Conservation (phyloP, 345 rosid species). For the Lepidium africanum region DNA sequence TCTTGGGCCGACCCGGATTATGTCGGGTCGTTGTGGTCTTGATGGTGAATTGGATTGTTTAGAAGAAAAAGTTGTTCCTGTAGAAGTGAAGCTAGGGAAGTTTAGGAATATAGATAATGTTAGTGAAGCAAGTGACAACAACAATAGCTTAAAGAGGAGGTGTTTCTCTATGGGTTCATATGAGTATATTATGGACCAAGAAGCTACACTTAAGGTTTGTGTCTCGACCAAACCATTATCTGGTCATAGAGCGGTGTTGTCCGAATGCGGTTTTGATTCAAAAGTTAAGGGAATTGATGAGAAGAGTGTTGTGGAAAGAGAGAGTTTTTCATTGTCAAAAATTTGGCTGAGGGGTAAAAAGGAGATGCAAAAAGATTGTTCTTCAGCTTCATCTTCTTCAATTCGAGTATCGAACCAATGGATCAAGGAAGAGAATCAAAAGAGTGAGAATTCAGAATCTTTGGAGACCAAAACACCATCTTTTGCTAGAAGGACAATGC, state of each 20-base stretch:
- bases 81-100: slow-evolving; percentile 68
- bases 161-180: slow-evolving; percentile 46
- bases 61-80: slow-evolving; percentile 61
- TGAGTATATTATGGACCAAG: slow-evolving; percentile 52
- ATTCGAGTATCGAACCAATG: not conserved
- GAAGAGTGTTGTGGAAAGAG: slow-evolving; percentile 54
- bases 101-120: slow-evolving; percentile 42
- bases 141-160: slow-evolving; percentile 24
- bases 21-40: slow-evolving; percentile 22
- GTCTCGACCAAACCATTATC: slow-evolving; percentile 18
- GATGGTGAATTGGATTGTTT: slow-evolving; percentile 28
- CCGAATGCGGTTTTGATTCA: slow-evolving; percentile 7
- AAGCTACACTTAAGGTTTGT: slow-evolving; percentile 48
- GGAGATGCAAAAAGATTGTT: slow-evolving; percentile 29
- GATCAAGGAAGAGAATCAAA: not conserved
- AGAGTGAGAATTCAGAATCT: slow-evolving; percentile 19
- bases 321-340: slow-evolving; percentile 86
- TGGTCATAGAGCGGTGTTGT: not conserved
- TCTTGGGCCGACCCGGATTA: slow-evolving; percentile 37
- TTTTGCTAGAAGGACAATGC: slow-evolving; percentile 79
- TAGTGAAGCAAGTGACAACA: slow-evolving; percentile 32
- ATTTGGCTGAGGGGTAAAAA: slow-evolving; percentile 75
- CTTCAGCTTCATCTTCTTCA: slow-evolving; percentile 34
- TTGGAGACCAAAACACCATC: slow-evolving; percentile 57
- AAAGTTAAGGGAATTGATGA: slow-evolving; percentile 24